Percentiles rank a stretch among this genome's conserved stretches.
phyloP scores from a whole-genome alignment of 768 basidiomycete species.

The Tylopilus rubrobrunneus region DNA sequence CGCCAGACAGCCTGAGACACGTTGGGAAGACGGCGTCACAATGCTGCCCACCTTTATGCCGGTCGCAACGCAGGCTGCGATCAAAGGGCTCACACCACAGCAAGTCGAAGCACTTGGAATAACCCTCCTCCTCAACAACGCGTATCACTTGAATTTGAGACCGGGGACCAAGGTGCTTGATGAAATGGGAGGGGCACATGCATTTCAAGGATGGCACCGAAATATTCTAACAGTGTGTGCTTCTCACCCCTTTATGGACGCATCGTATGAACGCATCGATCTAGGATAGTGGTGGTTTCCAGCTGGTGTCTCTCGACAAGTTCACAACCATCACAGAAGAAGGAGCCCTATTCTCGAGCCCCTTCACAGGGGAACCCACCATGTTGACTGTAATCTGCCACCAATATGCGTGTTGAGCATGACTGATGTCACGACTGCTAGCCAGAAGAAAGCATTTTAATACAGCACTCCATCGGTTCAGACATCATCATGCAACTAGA shows the following conservation, averaged over 20 bases:
- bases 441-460: constrained; percentile 90
- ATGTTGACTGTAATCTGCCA: constrained; percentile 68
- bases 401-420: background rate
- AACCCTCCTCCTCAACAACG: constrained; percentile 84
- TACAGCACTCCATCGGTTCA: constrained; percentile 87
- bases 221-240: constrained; percentile 76
- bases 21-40: constrained; percentile 58
- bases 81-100: constrained; percentile 85
- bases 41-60: constrained; percentile 92
- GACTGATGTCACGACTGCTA: constrained; percentile 26
- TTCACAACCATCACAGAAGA: constrained; percentile 86
- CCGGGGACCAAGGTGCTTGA: constrained; percentile 74
- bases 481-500: constrained; percentile 96
- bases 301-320: constrained; percentile 79
- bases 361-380: constrained; percentile 83
- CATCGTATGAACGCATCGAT: background rate
- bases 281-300: constrained; percentile 89
- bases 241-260: background rate
- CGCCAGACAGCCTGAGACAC: background rate
- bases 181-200: constrained; percentile 80
- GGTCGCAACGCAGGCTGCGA: constrained; percentile 87
- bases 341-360: constrained; percentile 80
- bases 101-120: constrained; percentile 81
- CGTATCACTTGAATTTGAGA: constrained; percentile 85
- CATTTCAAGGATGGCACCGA: constrained; percentile 82